phyloP scores from a whole-genome alignment of 768 basidiomycete species.

The Xerocomellus intermedius region DNA sequence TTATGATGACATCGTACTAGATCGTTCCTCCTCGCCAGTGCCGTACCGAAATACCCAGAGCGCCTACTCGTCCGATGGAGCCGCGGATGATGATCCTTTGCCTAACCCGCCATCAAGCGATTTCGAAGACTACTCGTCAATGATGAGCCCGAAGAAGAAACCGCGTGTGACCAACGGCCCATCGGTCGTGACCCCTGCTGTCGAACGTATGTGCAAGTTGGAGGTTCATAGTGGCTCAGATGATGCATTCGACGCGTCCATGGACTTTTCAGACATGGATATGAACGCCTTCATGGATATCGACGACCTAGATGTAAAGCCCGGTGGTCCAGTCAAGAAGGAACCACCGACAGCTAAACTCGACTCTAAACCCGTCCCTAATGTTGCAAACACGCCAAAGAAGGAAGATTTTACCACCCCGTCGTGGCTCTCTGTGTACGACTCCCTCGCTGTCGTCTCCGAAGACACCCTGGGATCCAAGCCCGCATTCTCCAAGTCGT shows the following conservation, averaged over 20 bases:
- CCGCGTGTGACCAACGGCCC: constrained; percentile 42
- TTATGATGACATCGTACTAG: constrained; percentile 29
- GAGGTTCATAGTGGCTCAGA: constrained; percentile 55
- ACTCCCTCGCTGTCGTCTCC: constrained; percentile 60
- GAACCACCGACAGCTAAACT: not conserved
- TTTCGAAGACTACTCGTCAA: constrained; percentile 47
- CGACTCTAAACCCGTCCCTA: constrained; percentile 16
- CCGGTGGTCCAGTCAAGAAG: constrained; percentile 34
- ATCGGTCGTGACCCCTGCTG: constrained; percentile 50
- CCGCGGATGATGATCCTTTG: constrained; percentile 22
- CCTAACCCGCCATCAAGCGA: constrained; percentile 42
- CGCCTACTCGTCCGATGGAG: constrained; percentile 38
- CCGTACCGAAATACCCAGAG: constrained; percentile 37
- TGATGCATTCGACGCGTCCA: constrained; percentile 48
- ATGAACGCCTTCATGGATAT: constrained; percentile 58
- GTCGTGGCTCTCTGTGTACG: constrained; percentile 74
- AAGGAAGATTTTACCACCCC: constrained; percentile 49
- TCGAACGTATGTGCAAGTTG: constrained; percentile 55
- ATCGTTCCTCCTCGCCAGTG: constrained; percentile 40
- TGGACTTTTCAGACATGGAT: constrained; percentile 55
- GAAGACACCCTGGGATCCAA: constrained; percentile 57
- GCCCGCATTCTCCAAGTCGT: constrained; percentile 36
- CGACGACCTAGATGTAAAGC: constrained; percentile 51
- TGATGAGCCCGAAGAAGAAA: constrained; percentile 73
- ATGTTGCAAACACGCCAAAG: constrained; percentile 29